These are phyloP conservation scores for Ichthyophthirius multifiliis DNA, from an alignment of 169 alveolate species.

Conservation along the genomic window DNA sequence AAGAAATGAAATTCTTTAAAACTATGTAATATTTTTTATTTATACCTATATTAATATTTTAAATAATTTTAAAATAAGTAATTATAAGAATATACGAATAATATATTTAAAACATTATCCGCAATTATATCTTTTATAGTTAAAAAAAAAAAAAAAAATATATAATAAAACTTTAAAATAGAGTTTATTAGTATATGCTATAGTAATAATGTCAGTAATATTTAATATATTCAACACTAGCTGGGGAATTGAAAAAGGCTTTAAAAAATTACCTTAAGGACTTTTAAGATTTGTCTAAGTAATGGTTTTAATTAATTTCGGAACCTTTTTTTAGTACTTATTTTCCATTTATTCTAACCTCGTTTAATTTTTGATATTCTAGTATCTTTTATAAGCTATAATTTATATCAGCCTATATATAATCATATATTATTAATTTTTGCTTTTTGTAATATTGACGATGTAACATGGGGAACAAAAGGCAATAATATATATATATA, in stretches of 20 bases:
- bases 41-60: too few relatives aligned
- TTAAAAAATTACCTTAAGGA: neutral
- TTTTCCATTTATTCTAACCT: neutral
- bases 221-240: neutral
- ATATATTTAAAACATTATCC: neutral
- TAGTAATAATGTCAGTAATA: neutral
- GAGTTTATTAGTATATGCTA: neutral
- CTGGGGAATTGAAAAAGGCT: neutral
- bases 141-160: neutral
- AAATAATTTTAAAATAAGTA: neutral
- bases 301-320: neutral
- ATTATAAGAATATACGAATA: neutral
- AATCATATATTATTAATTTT: slow-evolving; percentile 19
- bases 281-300: neutral
- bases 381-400: neutral
- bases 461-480: slow-evolving; percentile 47
- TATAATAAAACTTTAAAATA: neutral
- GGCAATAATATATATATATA: too few relatives aligned
- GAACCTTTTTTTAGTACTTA: neutral
- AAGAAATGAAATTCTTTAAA: neutral
- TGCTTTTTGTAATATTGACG: slow-evolving; percentile 42
- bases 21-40: too few relatives aligned
- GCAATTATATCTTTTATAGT: neutral
- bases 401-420: slow-evolving; percentile 4
- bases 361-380: neutral